A percentile compares a stretch with the other conserved stretches of the same genome.
Conservation (phyloP, 2,329 filamentous ascomycete species). For the Sordariomycetes sp. region DNA sequence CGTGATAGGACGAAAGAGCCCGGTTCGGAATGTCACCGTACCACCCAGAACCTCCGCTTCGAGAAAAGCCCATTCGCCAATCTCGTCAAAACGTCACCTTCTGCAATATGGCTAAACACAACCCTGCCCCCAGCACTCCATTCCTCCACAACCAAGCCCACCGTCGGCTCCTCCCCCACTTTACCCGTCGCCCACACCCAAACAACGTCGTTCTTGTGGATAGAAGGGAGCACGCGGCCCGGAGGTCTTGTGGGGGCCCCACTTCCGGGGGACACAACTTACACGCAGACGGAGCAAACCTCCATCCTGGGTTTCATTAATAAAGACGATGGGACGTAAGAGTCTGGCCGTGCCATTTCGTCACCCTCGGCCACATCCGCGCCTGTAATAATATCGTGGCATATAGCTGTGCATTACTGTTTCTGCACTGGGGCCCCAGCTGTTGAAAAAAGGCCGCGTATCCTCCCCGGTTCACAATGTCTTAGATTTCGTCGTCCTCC, state of each 20-base stretch:
- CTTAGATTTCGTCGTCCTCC: background rate
- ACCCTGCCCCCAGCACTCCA: background rate
- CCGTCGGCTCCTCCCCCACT: conserved; percentile 1
- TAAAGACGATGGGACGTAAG: background rate
- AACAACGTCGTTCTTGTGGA: background rate
- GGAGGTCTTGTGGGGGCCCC: background rate
- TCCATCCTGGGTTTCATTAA: background rate
- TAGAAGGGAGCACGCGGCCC: background rate
- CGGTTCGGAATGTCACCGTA: background rate
- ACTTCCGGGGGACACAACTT: background rate
- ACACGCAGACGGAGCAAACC: background rate
- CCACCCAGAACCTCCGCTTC: background rate
- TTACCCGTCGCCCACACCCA: background rate
- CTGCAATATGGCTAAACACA: conserved; percentile 3
- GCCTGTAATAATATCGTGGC: background rate
- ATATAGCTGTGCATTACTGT: background rate
- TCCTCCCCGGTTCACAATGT: background rate
- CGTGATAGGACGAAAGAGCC: background rate
- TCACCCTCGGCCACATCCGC: background rate
- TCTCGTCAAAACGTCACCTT: background rate
- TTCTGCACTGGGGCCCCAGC: background rate
- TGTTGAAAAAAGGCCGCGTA: background rate
- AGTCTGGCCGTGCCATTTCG: background rate
- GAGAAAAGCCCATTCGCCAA: background rate
- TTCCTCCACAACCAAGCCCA: background rate